A percentile compares a stretch with the other conserved stretches of the same genome.
phyloP scores from a whole-genome alignment of 2,329 filamentous ascomycete genomes.

The Sarocladium brachiariae region DNA sequence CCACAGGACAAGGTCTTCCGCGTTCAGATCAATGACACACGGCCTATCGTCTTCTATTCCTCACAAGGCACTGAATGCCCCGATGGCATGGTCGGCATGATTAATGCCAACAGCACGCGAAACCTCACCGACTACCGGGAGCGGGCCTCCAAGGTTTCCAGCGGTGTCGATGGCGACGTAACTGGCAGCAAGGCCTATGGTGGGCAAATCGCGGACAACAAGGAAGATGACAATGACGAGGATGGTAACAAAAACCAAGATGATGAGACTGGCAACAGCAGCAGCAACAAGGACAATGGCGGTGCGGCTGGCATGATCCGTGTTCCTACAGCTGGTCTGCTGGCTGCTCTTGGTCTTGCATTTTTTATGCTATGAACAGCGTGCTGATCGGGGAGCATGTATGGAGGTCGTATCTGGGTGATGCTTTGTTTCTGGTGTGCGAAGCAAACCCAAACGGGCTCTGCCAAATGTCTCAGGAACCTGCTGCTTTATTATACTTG shows the following conservation, averaged over 20 bases:
- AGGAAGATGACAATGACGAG: conserved; percentile 14
- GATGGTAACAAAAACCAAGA: conserved; percentile 4
- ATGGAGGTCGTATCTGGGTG: no score
- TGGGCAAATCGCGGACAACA: conserved; percentile 21
- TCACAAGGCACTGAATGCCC: conserved; percentile 30
- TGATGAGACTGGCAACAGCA: conserved; percentile 3
- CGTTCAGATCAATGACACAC: conserved; percentile 25
- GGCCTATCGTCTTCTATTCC: conserved; percentile 32
- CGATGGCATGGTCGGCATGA: conserved; percentile 32
- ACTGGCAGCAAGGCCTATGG: conserved; percentile 21
- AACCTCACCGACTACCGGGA: conserved; percentile 26
- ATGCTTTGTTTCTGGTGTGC: background rate
- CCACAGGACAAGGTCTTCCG: conserved; percentile 29
- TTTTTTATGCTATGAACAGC: conserved; percentile 11
- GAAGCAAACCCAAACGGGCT: conserved; percentile 1
- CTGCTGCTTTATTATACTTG: no score
- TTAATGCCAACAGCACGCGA: conserved; percentile 25
- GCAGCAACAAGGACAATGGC: conserved; percentile 6
- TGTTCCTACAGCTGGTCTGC: conserved; percentile 11
- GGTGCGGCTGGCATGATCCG: conserved; percentile 10
- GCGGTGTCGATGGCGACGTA: conserved; percentile 16
- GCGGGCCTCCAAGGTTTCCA: conserved; percentile 20
- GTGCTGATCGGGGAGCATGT: background rate
- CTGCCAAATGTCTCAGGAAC: background rate
- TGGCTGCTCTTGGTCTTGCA: conserved; percentile 13